Evolutionary conservation across 495 filamentous ascomycete genomes (phyloP), one percentile per base, ranked within the genome.

Genomic region (Penicillium manginii): DNA sequence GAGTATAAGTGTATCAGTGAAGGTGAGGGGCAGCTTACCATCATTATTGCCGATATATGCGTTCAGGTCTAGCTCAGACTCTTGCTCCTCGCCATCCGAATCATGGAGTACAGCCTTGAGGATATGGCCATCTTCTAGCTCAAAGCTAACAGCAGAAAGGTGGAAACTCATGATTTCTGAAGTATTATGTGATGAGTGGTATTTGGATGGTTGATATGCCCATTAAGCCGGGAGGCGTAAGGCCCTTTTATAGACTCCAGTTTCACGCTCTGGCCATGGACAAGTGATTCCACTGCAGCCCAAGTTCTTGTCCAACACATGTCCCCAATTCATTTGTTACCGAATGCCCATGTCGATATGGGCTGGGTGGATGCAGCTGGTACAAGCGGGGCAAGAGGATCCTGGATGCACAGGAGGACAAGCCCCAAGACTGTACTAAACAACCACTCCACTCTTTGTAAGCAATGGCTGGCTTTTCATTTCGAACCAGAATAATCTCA

Each of bases 81-180:
- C 66, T 11, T 65, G 42, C 45, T 58, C 45, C 6, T 77, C 61
- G 17, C 71, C 76, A 1, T 74, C 60, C 3, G 18, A 63, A 42
- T 69, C 66, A 8, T 15, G 12, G 9, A 76, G 72, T 2, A 19
- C 32, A 33, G 78, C 79, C 19, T 64, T 53, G 50, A 83, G 74
- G 55, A 77, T 73, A 52, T 76, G 69, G 53, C 62, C 70, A 54
- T 81, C 74, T 9, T 75, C 72, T 58, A 81, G 66, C 48, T 69
- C 66, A 62, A 77, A 68, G 23, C 72, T 50, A 15, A 64, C 14
- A 46, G 78, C 72, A 42, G 64, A 71, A 39, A 45, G 4, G 69
- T 81, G 74, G 74, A 83, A 81, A 61, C 72, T 73, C 79, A 81
- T 79, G 5, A n/a, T 68, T 54, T 35, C 45, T 56, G 17, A 50